These are phyloP conservation scores for Suillus fuscotomentosus DNA, from an alignment of 768 basidiomycete species.

Conservation along the genomic window DNA sequence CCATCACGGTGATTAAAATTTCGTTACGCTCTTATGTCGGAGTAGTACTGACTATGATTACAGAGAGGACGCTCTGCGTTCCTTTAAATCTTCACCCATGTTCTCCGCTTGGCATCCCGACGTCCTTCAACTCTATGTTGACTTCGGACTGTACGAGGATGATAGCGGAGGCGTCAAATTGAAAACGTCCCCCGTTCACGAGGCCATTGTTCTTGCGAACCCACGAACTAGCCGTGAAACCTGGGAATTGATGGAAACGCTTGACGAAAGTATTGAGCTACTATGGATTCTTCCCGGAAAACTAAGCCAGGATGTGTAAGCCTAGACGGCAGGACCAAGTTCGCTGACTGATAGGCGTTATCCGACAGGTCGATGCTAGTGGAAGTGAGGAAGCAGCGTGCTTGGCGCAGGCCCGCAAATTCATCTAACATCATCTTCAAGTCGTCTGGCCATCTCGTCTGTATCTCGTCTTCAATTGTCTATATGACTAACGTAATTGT, in stretches of 20 bases:
- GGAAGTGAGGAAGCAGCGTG: slow-evolving; percentile 14
- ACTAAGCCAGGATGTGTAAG: slow-evolving; percentile 9
- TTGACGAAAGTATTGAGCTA: slow-evolving; percentile 25
- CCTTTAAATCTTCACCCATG: slow-evolving; percentile 56
- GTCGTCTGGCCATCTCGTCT: slow-evolving; percentile 25
- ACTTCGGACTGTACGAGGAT: slow-evolving; percentile 47
- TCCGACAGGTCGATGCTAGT: slow-evolving; percentile 13
- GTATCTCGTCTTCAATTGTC: slow-evolving; percentile 2
- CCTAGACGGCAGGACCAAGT: background rate
- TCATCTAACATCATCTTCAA: slow-evolving; percentile 28
- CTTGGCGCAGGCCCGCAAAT: slow-evolving; percentile 29
- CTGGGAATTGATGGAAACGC: slow-evolving; percentile 24
- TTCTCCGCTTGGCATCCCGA: slow-evolving; percentile 69
- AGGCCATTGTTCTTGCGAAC: slow-evolving; percentile 63
- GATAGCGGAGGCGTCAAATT: slow-evolving; percentile 44
- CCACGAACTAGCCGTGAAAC: slow-evolving; percentile 18
- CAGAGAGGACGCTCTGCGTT: slow-evolving; percentile 58
- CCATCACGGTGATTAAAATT: slow-evolving; percentile 43
- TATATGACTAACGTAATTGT: background rate
- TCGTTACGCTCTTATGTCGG: background rate
- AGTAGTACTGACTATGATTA: background rate
- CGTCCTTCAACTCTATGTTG: slow-evolving; percentile 58
- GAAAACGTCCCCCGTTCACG: slow-evolving; percentile 66
- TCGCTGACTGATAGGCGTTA: background rate
- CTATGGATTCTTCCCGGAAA: slow-evolving; percentile 28